Conservation (phyloP, 768 basidiomycete genomes). For the Tephrocybe sp. region DNA sequence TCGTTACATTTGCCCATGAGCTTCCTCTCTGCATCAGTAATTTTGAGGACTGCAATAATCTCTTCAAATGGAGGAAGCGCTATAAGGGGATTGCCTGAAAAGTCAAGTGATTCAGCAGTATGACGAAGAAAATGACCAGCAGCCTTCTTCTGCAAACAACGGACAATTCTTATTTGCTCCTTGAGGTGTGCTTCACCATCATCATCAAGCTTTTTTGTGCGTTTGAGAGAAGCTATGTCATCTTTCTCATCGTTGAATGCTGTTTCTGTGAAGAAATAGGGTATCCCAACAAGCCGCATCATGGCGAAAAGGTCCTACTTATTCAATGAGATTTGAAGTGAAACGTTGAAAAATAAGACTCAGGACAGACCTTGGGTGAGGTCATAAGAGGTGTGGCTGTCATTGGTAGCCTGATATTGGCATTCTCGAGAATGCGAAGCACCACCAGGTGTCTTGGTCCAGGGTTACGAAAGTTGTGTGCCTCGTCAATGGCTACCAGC, state of each 20-base stretch:
- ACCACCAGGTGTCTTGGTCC: too few relatives aligned
- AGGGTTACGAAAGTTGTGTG: too few relatives aligned
- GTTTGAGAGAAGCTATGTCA: conserved; percentile 5
- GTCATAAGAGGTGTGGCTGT: too few relatives aligned
- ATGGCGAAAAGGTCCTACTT: conserved; percentile 26
- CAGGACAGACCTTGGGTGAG: too few relatives aligned
- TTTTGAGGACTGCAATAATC: conserved; percentile 1
- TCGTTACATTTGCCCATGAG: not conserved
- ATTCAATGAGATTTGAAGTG: too few relatives aligned
- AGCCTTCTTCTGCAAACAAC: too few relatives aligned
- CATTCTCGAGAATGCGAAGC: too few relatives aligned
- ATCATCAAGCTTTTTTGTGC: conserved; percentile 14
- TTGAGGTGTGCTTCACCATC: conserved; percentile 1
- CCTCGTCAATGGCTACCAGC: too few relatives aligned
- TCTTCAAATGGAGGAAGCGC: conserved; percentile 4
- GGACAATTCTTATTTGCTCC: not conserved
- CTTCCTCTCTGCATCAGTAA: not conserved
- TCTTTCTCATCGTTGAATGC: conserved; percentile 21
- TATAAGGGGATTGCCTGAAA: not conserved
- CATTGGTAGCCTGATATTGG: too few relatives aligned
- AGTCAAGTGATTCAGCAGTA: conserved; percentile 2
- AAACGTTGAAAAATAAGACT: too few relatives aligned
- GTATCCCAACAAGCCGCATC: conserved; percentile 24
- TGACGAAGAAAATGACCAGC: conserved; percentile 11
- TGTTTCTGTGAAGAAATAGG: conserved; percentile 19